phyloP scores from a whole-genome alignment of 176 grass and related monocot species.

The Avena atlantica region DNA sequence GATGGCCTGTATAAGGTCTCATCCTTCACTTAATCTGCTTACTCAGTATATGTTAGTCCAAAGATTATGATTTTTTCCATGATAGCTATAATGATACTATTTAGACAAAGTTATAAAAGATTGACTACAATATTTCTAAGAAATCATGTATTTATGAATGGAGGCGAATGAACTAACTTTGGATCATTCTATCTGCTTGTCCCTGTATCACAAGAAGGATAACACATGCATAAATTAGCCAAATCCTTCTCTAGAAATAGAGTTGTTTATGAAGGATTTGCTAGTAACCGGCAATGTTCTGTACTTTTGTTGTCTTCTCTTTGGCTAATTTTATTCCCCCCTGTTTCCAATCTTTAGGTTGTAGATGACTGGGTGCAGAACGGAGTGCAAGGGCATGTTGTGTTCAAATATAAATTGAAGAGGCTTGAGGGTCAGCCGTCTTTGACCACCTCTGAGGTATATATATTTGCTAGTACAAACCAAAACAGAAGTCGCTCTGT shows the following conservation, averaged over 20 bases:
- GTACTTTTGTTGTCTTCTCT: not conserved
- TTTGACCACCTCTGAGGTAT: constrained; percentile 80
- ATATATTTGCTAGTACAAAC: constrained; percentile 22
- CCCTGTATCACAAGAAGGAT: not conserved
- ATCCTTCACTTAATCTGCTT: constrained; percentile 2
- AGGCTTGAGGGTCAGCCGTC: constrained; percentile 77
- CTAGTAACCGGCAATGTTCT: not conserved
- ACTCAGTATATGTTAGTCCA: not conserved
- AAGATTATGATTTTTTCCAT: not conserved
- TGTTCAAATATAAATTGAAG: constrained; percentile 85
- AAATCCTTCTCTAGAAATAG: not conserved
- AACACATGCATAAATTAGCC: not conserved
- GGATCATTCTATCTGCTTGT: not conserved
- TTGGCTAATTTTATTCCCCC: constrained; percentile 5
- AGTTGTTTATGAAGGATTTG: not conserved
- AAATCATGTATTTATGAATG: not conserved
- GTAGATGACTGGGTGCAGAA: constrained; percentile 71
- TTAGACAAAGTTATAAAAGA: not conserved
- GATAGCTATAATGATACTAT: not conserved
- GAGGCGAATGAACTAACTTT: not conserved
- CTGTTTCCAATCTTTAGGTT: constrained; percentile 58
- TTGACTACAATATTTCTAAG: not conserved
- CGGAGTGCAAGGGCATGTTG: constrained; percentile 64
- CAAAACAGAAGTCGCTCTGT: not conserved
- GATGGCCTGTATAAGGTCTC: constrained; percentile 89